These are phyloP conservation scores for Ascochyta fabae DNA, from an alignment of 2,329 filamentous ascomycete genomes.

Conservation along the genomic window DNA sequence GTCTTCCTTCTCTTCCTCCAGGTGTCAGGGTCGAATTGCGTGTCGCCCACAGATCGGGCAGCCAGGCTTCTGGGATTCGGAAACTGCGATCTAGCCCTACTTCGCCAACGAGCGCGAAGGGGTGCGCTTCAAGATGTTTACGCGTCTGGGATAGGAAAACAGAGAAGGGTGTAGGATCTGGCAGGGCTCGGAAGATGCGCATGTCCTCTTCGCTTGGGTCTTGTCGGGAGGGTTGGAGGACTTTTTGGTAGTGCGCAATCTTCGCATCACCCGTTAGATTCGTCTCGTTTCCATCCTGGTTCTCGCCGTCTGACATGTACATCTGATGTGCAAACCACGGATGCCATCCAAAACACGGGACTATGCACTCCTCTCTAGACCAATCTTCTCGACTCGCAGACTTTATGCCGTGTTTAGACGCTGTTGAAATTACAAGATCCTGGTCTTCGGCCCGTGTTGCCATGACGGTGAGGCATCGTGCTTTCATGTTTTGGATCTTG, in stretches of 20 bases:
- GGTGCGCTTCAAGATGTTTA: conserved; percentile 62
- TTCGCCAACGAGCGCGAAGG: conserved; percentile 74
- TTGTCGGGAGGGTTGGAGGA: conserved; percentile 61
- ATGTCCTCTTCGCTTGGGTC: conserved; percentile 49
- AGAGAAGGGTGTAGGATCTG: conserved; percentile 66
- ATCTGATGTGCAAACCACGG: conserved; percentile 85
- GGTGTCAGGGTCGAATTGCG: conserved; percentile 65
- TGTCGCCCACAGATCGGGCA: conserved; percentile 47
- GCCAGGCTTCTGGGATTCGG: conserved; percentile 70
- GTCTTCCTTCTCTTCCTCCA: conserved; percentile 73
- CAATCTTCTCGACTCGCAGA: conserved; percentile 31
- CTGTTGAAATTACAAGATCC: conserved; percentile 69
- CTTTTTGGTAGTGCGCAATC: conserved; percentile 68
- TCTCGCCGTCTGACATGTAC: conserved; percentile 58
- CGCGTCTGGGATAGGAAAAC: conserved; percentile 64
- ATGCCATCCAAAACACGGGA: conserved; percentile 86
- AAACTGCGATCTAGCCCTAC: conserved; percentile 80
- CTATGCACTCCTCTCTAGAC: conserved; percentile 52
- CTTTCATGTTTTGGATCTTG: conserved; percentile 68
- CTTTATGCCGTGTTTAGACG: conserved; percentile 60
- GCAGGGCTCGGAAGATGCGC: conserved; percentile 57
- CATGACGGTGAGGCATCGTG: conserved; percentile 74
- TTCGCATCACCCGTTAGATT: conserved; percentile 53
- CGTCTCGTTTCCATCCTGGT: conserved; percentile 3
- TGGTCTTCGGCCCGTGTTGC: conserved; percentile 78